Evolutionary conservation across 495 filamentous ascomycete genomes (phyloP).

Genomic region (Hypoxylon fragiforme): DNA sequence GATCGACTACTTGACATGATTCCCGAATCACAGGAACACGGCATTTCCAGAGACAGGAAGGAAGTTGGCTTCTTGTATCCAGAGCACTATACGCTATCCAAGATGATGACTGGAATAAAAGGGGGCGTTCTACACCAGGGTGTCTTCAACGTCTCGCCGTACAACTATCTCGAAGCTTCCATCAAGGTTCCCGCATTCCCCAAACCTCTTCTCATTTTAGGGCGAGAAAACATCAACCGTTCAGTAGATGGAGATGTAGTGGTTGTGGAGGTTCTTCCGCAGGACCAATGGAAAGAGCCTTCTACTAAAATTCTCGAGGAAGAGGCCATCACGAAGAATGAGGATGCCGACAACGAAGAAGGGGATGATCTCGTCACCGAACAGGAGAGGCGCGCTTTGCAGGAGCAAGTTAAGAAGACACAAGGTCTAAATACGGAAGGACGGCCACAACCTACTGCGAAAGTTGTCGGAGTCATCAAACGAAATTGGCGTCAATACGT

Average conservation of each 20-base stretch:
- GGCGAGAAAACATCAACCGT: conserved; percentile 95
- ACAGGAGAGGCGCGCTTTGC: conserved; percentile 79
- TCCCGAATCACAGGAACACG: conserved; percentile 68
- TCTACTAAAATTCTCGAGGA: conserved; percentile 96
- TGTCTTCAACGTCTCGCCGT: conserved; percentile 91
- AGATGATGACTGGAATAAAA: conserved; percentile 90
- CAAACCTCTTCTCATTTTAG: conserved; percentile 81
- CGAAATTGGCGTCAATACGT: conserved; percentile 98
- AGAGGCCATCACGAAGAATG: conserved; percentile 87
- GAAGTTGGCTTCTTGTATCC: conserved; percentile 74
- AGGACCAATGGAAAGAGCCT: conserved; percentile 94
- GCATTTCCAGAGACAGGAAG: conserved; percentile 62
- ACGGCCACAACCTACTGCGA: conserved; percentile 85
- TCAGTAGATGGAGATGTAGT: conserved; percentile 88
- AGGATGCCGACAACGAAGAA: conserved; percentile 76
- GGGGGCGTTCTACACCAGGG: conserved; percentile 88
- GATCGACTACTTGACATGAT: conserved; percentile 94
- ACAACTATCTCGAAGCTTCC: conserved; percentile 94
- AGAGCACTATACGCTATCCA: conserved; percentile 85
- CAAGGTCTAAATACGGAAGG: conserved; percentile 80
- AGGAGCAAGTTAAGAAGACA: conserved; percentile 85
- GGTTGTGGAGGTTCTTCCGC: conserved; percentile 87
- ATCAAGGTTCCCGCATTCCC: conserved; percentile 89
- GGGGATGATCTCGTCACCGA: conserved; percentile 76
- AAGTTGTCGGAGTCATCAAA: conserved; percentile 89